Evolutionary conservation across 176 grass and related monocot genomes (phyloP).

Genomic region (Rhynchospora tenuis): DNA sequence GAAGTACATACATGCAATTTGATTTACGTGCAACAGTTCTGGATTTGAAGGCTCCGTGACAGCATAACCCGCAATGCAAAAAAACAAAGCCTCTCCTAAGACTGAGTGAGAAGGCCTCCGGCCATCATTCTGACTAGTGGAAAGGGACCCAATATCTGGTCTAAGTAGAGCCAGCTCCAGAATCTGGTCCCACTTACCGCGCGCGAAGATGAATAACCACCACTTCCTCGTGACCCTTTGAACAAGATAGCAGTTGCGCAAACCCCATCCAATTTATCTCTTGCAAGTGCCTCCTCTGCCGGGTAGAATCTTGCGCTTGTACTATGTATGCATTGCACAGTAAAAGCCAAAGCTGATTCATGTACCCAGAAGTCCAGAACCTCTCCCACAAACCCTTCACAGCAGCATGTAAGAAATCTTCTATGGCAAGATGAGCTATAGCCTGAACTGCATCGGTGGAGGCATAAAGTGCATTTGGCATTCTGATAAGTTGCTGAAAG

Average conservation of each 20-base stretch:
- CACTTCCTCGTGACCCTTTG: conserved; percentile 40
- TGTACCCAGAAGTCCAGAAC: conserved; percentile 86
- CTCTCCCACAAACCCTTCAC: conserved; percentile 86
- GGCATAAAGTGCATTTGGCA: conserved; percentile 77
- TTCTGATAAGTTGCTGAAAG: conserved; percentile 84
- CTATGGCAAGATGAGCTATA: conserved; percentile 74
- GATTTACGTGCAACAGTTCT: conserved; percentile 59
- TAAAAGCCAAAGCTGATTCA: conserved; percentile 69
- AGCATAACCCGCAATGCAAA: conserved; percentile 81
- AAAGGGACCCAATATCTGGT: conserved; percentile 66
- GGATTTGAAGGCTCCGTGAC: conserved; percentile 83
- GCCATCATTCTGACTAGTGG: conserved; percentile 24
- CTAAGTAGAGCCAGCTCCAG: conserved; percentile 67
- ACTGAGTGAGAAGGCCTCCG: conserved; percentile 53
- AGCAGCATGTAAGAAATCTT: conserved; percentile 86
- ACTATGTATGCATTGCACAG: conserved; percentile 92
- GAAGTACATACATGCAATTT: conserved; percentile 76
- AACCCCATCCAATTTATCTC: conserved; percentile 73
- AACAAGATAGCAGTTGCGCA: conserved; percentile 75
- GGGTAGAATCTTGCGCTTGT: conserved; percentile 88
- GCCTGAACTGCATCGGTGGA: conserved; percentile 78
- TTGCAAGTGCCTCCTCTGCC: conserved; percentile 81
- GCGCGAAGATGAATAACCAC: conserved; percentile 27
- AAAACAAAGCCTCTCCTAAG: conserved; percentile 84
- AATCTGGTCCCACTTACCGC: conserved; percentile 95